These are phyloP conservation scores for Fulvia fulva DNA, from an alignment of 2,329 filamentous ascomycete species.

Conservation along the genomic window DNA sequence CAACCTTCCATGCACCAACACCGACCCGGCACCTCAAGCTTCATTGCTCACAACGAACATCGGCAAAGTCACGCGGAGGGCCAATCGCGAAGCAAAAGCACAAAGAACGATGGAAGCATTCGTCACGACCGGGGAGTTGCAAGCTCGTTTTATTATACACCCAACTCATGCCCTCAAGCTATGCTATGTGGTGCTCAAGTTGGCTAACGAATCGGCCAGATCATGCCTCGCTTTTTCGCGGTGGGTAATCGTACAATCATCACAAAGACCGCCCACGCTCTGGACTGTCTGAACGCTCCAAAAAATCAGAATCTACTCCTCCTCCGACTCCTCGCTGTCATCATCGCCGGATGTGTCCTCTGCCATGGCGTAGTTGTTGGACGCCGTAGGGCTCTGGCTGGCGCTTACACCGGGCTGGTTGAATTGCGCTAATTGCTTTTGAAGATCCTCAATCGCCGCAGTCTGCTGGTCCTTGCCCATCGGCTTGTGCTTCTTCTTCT, in stretches of 20 bases:
- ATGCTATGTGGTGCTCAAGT: background rate
- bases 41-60: background rate
- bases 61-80: background rate
- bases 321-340: constrained; percentile 35
- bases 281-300: background rate
- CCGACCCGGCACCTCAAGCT: background rate
- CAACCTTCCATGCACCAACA: background rate
- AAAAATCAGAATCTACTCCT: constrained; percentile 27
- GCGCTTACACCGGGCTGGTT: constrained; percentile 21
- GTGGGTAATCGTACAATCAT: background rate
- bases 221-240: background rate
- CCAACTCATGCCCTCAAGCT: background rate
- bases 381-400: constrained; percentile 20
- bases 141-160: background rate
- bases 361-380: constrained; percentile 14
- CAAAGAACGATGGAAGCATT: background rate
- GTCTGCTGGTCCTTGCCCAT: constrained; percentile 72
- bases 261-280: constrained; percentile 2
- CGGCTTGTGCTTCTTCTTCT: constrained; percentile 70
- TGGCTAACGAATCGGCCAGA: background rate
- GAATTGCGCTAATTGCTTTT: constrained; percentile 51
- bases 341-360: constrained; percentile 29
- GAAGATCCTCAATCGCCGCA: constrained; percentile 60
- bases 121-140: background rate
- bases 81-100: background rate